Evolutionary conservation across 345 rosid genomes (phyloP), one percentile per base, ranked within the genome.

Genomic region (Physaria fendleri): DNA sequence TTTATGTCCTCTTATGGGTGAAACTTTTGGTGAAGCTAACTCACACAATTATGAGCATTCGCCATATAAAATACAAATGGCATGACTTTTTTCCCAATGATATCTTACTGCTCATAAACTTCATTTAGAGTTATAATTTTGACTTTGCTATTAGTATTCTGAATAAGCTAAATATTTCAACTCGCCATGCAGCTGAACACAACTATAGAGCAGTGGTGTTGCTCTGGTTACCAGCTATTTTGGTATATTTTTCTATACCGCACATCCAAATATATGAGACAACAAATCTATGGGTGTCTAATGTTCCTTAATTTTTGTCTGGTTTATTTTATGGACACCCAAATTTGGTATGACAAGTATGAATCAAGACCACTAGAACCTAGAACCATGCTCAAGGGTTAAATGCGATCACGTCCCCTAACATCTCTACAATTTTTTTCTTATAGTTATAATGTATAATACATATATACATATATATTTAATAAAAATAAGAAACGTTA

Each of bases 291-390:
- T 48, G 41, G 47, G 37, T 59, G 30, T 68, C 51, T 67, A 20
- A 59, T 50, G 42, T 52, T 46, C 62, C 62, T 53, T 18, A 39
- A 35, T 25, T 77, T 56, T 48, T n/a, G 38, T 76, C 79, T 87
- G 95, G 83, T 90, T 37, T 90, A 90, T 63, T 90, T 90, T 46
- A 82, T 91, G 96, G 98, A 92, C 75, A 80, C 93, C 49, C 98
- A 92, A 80, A 84, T 92, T 61, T 92, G 97, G 98, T 92, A 92
- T 78, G 62, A n/a, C n/a, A n/a, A n/a, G n/a, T n/a, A n/a, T n/a
- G n/a, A n/a, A n/a, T n/a, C n/a, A n/a, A n/a, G n/a, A n/a, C n/a
- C n/a, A n/a, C n/a, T n/a, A n/a, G n/a, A n/a, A n/a, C n/a, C n/a
- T n/a, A n/a, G n/a, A n/a, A n/a, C n/a, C n/a, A n/a, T n/a, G n/a